A percentile compares a stretch with the other conserved stretches of the same genome.
These are phyloP conservation scores for Coleophoma eucalyptorum DNA, from an alignment of 2,329 filamentous ascomycete species.

Conservation along the genomic window DNA sequence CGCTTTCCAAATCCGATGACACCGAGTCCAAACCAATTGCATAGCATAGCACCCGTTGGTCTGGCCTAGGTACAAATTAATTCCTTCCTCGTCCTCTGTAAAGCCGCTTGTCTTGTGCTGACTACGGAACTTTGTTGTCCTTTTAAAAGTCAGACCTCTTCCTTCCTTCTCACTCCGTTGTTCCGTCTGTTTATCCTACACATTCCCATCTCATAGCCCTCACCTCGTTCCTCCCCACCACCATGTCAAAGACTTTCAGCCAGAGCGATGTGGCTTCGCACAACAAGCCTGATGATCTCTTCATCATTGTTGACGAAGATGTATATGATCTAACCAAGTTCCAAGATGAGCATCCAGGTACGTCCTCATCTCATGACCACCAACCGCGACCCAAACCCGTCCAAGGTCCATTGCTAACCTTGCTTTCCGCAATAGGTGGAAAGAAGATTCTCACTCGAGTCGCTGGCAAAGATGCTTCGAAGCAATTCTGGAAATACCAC, in stretches of 20 bases:
- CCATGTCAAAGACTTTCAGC: conserved; percentile 86
- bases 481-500: conserved; percentile 31
- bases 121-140: too few species aligned
- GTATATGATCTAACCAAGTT: conserved; percentile 94
- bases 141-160: neutral
- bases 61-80: too few species aligned
- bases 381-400: neutral
- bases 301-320: conserved; percentile 89
- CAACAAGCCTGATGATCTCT: conserved; percentile 82
- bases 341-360: conserved; percentile 80
- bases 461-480: conserved; percentile 29
- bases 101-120: too few species aligned
- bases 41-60: too few species aligned
- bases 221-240: neutral
- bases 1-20: too few species aligned
- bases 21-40: too few species aligned
- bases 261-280: conserved; percentile 84
- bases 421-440: conserved; percentile 43
- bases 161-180: neutral
- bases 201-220: neutral
- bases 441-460: conserved; percentile 28
- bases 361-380: conserved; percentile 18
- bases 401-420: neutral
- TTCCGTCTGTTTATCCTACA: neutral
- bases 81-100: too few species aligned